Base-by-base conservation (phyloP, 768 basidiomycete genomes). In the Suillus subaureus region DNA sequence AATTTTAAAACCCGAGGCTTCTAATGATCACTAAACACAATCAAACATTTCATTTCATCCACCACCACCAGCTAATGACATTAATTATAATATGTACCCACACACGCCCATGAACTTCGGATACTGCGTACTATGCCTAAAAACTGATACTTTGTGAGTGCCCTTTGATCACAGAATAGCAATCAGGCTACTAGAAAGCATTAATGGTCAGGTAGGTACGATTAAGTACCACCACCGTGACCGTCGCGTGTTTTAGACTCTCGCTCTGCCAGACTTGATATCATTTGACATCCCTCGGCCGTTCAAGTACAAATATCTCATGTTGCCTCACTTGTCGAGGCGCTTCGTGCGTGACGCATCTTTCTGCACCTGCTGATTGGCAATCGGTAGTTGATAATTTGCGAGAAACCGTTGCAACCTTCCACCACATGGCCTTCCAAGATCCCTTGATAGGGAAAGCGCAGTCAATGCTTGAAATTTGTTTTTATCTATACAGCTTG, bases 401-500 rank as follows among this genome's bases (percentile, higher is more conserved):
- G 57, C 57, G 57, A 18, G 21, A 3, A 1, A 55, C 54, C 31
- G 54, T 33, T 33, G 21, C 31, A 55, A 55, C 1, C 11, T n/a
- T 35, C 39, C 39, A 40, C 37, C 39, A 1, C 39, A 40, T 5
- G 33, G 39, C 39, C 26, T 26, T 40, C 37, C 56, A 58, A 39
- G 40, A 21, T 26, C 11, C 37, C 57, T 28, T 39, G 39, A 58
- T 58, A 28, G 26, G 37, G 6, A 58, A 39, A 26, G 57, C 9
- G 31, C 12, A 35, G 35, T 6, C 3, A 26, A 26, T 21, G 39
- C 37, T 4, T 58, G n/a, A 1, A 11, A 18, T 12, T 28, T 40
- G 12, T 5, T 58, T 58, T 26, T 6, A 58, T 28, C 26, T 40
- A 40, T 58, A 58, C 57, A 58, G 57, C 23, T 58, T 40, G 57